phyloP scores from a whole-genome alignment of 768 basidiomycete species.

The Heimioporus sp. region DNA sequence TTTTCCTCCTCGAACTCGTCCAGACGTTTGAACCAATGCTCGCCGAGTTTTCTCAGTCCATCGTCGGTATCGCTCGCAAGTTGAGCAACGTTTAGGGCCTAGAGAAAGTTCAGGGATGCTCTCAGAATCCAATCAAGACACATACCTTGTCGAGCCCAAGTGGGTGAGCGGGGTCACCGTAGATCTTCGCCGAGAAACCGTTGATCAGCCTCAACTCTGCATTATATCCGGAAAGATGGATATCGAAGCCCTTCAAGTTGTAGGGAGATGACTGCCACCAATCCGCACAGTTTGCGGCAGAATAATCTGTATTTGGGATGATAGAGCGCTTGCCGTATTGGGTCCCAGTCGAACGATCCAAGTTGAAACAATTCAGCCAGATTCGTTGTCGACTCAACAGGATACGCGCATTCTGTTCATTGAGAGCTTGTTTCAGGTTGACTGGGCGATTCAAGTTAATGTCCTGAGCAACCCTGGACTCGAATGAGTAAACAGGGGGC shows the following conservation, averaged over 20 bases:
- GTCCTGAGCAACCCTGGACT: slow-evolving; percentile 76
- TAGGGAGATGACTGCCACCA: slow-evolving; percentile 71
- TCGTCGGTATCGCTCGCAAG: slow-evolving; percentile 71
- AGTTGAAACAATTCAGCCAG: slow-evolving; percentile 89
- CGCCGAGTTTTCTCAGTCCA: slow-evolving; percentile 52
- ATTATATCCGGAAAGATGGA: slow-evolving; percentile 78
- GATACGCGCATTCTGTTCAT: slow-evolving; percentile 81
- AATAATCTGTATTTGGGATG: slow-evolving; percentile 74
- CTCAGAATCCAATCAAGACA: not conserved
- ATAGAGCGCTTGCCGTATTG: slow-evolving; percentile 89
- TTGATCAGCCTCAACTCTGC: slow-evolving; percentile 66
- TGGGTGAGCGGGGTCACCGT: slow-evolving; percentile 71
- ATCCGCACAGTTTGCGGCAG: slow-evolving; percentile 62
- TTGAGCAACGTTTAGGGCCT: slow-evolving; percentile 64
- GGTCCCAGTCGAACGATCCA: slow-evolving; percentile 85
- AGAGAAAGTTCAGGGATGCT: slow-evolving; percentile 2
- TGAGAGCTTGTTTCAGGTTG: slow-evolving; percentile 61
- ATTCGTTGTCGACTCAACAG: slow-evolving; percentile 86
- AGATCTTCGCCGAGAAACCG: slow-evolving; percentile 58
- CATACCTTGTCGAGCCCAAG: slow-evolving; percentile 72
- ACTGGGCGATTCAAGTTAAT: slow-evolving; percentile 82
- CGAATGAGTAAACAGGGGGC: slow-evolving; percentile 4
- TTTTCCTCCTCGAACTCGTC: slow-evolving; percentile 54
- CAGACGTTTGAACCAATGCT: slow-evolving; percentile 53
- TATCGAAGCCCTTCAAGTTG: slow-evolving; percentile 74